Conservation (phyloP, 2,329 filamentous ascomycete species). For the Fusarium hainanense region DNA sequence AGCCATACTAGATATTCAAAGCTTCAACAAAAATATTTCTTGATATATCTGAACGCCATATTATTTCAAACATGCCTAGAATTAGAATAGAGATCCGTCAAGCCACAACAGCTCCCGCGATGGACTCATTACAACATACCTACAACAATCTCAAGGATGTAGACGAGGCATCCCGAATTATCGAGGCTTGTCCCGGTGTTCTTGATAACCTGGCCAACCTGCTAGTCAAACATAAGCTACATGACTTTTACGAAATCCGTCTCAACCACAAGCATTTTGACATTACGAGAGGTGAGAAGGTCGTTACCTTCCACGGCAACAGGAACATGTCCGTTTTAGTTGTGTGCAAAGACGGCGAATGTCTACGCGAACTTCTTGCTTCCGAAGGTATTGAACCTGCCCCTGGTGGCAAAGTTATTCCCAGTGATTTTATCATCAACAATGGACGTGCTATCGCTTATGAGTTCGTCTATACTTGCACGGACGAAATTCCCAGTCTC, state of each 20-base stretch:
- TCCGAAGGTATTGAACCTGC: background rate
- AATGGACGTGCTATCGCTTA: background rate
- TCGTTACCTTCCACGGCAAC: background rate
- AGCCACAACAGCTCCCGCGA: background rate
- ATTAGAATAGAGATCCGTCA: background rate
- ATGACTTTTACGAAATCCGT: background rate
- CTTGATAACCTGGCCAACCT: background rate
- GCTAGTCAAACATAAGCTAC: background rate
- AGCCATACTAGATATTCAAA: background rate
- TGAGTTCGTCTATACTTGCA: background rate
- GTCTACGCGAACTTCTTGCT: background rate
- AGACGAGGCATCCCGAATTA: background rate
- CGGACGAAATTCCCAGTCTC: fast-evolving
- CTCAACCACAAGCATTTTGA: background rate
- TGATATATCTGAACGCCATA: background rate
- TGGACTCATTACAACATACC: background rate
- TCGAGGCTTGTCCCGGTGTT: background rate
- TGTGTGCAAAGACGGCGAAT: background rate
- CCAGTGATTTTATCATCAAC: background rate
- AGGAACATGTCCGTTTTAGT: background rate
- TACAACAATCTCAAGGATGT: background rate
- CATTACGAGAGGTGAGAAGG: background rate
- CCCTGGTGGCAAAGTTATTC: background rate
- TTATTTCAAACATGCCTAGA: background rate
- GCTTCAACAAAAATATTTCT: background rate